phyloP scores from a whole-genome alignment of 2,329 filamentous ascomycete species.

The Xylariales sp. region DNA sequence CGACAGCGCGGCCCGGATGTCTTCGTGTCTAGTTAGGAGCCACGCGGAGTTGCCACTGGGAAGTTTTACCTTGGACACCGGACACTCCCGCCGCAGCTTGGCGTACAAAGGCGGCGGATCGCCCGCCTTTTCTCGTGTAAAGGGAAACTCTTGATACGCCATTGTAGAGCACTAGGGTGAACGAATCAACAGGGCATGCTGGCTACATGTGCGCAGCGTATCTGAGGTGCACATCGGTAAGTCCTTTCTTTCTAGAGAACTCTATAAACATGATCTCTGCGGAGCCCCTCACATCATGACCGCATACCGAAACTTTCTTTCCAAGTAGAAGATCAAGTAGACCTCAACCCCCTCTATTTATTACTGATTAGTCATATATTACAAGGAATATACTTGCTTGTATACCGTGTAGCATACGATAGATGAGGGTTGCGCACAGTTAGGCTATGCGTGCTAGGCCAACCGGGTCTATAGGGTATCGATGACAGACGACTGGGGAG shows the following conservation, averaged over 20 bases:
- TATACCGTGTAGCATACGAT: neutral
- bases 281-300: constrained; percentile 18
- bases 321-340: neutral
- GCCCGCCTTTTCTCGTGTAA: constrained; percentile 22
- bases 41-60: constrained; percentile 18
- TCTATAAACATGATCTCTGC: neutral
- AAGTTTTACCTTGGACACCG: constrained; percentile 31
- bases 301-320: constrained; percentile 16
- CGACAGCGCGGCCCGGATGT: constrained; percentile 18
- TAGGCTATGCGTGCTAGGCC: neutral
- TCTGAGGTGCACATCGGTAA: neutral
- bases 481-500: neutral
- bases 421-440: neutral
- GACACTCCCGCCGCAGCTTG: constrained; percentile 18
- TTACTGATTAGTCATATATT: neutral
- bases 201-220: too few species aligned
- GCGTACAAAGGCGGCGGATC: constrained; percentile 15
- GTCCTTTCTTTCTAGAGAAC: neutral
- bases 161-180: neutral
- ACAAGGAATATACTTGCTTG: constrained; percentile 2
- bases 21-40: constrained; percentile 28
- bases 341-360: neutral
- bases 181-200: neutral
- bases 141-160: constrained; percentile 25
- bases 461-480: neutral